A percentile compares a stretch with the other conserved stretches of the same genome.
These are phyloP conservation scores for Alternaria incomplexa DNA, from an alignment of 2,329 filamentous ascomycete species.

Conservation along the genomic window DNA sequence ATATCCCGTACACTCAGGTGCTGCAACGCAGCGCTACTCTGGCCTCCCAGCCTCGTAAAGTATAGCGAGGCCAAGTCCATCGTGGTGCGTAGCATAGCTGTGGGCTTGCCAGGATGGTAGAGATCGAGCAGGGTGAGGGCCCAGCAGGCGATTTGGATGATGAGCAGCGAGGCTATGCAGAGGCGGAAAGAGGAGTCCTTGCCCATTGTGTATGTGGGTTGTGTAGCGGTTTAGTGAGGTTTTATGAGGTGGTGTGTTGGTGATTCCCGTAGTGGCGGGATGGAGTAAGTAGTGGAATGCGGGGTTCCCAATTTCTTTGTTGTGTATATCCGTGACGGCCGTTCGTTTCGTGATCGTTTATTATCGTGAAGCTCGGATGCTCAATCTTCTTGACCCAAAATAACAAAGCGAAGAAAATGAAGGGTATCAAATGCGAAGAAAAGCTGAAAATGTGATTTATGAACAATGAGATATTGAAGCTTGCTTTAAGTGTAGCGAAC, in stretches of 20 bases:
- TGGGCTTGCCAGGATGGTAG: constrained; percentile 35
- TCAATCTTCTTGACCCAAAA: background rate
- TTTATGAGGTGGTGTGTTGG: background rate
- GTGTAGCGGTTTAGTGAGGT: too few species aligned
- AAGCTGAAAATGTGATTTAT: background rate
- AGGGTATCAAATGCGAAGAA: background rate
- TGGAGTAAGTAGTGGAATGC: background rate
- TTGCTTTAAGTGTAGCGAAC: background rate
- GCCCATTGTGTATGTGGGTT: constrained; percentile 19
- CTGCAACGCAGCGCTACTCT: constrained; percentile 21
- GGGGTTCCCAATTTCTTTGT: background rate
- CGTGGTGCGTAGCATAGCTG: constrained; percentile 26
- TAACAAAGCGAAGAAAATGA: background rate
- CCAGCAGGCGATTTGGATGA: constrained; percentile 42
- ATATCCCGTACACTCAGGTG: constrained; percentile 21
- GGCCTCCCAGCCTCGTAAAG: constrained; percentile 4
- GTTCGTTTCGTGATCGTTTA: background rate
- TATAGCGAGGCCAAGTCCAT: constrained; percentile 18
- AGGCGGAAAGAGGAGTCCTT: constrained; percentile 37
- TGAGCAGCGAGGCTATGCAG: constrained; percentile 38
- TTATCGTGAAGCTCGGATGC: background rate
- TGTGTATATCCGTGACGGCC: background rate
- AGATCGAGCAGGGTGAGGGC: constrained; percentile 39
- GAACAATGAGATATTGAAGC: background rate
- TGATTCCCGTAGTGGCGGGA: background rate